Base-by-base conservation (phyloP, 1,284 basidiomycete genomes). In the Malassezia slooffiae region DNA sequence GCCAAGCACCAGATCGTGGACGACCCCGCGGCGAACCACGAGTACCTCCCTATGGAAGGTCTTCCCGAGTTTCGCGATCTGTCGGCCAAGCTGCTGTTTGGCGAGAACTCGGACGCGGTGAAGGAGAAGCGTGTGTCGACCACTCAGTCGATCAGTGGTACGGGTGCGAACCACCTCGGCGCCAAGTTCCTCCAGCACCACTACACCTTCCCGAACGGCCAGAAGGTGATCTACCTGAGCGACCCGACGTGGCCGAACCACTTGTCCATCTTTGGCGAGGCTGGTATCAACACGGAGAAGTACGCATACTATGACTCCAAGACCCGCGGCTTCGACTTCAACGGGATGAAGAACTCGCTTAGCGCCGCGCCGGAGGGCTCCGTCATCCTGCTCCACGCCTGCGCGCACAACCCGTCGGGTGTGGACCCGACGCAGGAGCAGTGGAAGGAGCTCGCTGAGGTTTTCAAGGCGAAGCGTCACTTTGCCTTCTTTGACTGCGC, bases 181-280 rank as follows among this genome's bases (percentile, higher is more conserved):
- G 88, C 81, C 1, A 73, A 86, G 35, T 96, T 97, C 75, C 74
- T 97, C 47, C 79, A 80, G 49, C 78, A 78, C 42, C 91, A 87
- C 72, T 95, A 91, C 72, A 71, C 74, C 29, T 69, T 59, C 50
- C 52, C 52, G 33, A 72, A 76, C 30, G 53, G 47, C 34, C 50
- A 57, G 20, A 55, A 55, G 38, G 76, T 77, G 57, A 74, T 91
- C 51, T 87, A 81, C 71, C 68, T 95, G 59, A 86, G 83, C 66
- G 80, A 88, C 69, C 89, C 89, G 26, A 93, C 90, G 22, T 96
- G 90, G 90, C 88, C 81, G 47, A 95, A 88, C 73, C 89, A 96
- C 74, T 79, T 82, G 61, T 80, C 85, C 27, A 87, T 96, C 70
- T 82, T 93, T 72, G 78, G 76, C 60, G 83, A 84, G 57, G 82